phyloP scores from a whole-genome alignment of 768 basidiomycete species.

The Tylopilus sp. region DNA sequence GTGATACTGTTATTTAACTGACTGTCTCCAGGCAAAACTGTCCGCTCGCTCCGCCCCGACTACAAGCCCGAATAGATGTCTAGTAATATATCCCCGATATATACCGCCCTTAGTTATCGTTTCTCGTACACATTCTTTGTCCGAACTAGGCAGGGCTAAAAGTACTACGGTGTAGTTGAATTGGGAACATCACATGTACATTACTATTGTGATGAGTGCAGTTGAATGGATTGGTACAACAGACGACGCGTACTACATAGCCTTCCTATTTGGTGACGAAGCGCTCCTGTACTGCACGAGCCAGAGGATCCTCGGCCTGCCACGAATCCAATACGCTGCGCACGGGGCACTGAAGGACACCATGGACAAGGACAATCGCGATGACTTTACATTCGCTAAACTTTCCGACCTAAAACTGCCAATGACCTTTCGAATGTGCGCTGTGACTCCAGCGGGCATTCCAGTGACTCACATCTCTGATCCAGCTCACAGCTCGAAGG shows the following conservation, averaged over 20 bases:
- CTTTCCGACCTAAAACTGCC: slow-evolving; percentile 86
- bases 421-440: slow-evolving; percentile 82
- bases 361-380: slow-evolving; percentile 65
- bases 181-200: slow-evolving; percentile 20
- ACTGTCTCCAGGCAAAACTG: slow-evolving; percentile 64
- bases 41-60: slow-evolving; percentile 85
- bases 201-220: not conserved
- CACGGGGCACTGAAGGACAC: slow-evolving; percentile 1
- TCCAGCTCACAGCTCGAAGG: slow-evolving; percentile 85
- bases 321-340: not conserved
- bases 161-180: slow-evolving; percentile 25
- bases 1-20: slow-evolving; percentile 5
- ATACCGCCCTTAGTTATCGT: slow-evolving; percentile 8
- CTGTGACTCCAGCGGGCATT: not conserved
- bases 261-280: slow-evolving; percentile 2
- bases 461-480: not conserved
- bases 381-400: slow-evolving; percentile 92
- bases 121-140: slow-evolving; percentile 4
- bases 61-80: slow-evolving; percentile 58
- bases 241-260: not conserved
- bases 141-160: slow-evolving; percentile 18
- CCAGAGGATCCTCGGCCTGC: not conserved
- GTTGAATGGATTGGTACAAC: not conserved
- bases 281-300: not conserved
- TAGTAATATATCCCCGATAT: not conserved